phyloP scores from a whole-genome alignment of 2,329 filamentous ascomycete species.

The Paraconiothyrium brasiliense region DNA sequence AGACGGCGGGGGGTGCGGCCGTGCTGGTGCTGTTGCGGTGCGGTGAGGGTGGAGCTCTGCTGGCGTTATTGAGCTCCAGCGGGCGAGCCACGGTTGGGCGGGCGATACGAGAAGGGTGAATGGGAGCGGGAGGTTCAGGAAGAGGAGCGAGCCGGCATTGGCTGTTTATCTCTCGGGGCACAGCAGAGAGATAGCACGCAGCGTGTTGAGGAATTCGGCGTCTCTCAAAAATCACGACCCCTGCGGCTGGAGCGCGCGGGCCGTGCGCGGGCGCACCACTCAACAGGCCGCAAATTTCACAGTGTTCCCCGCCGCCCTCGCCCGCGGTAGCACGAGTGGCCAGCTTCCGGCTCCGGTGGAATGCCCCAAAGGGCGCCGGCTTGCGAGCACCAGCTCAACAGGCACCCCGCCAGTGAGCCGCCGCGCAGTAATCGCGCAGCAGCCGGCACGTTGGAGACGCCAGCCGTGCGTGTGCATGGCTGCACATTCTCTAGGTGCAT shows the following conservation, averaged over 20 bases:
- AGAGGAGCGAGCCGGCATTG: slow-evolving; percentile 40
- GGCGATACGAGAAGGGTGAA: slow-evolving; percentile 20
- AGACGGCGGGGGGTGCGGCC: slow-evolving; percentile 7
- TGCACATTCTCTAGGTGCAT: slow-evolving; percentile 17
- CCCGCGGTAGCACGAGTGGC: slow-evolving; percentile 4
- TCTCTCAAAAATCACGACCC: slow-evolving; percentile 42
- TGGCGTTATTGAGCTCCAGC: slow-evolving; percentile 1
- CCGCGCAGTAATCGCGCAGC: slow-evolving; percentile 6
- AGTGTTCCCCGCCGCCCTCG: not conserved
- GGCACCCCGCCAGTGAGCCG: not conserved
- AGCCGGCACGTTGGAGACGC: slow-evolving; percentile 1
- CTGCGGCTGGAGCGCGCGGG: slow-evolving; percentile 33
- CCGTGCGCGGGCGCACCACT: slow-evolving; percentile 25
- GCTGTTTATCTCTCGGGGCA: slow-evolving; percentile 41
- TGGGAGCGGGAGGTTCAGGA: slow-evolving; percentile 25
- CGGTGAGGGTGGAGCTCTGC: slow-evolving; percentile 7
- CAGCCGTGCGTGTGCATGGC: not conserved
- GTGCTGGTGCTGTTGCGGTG: slow-evolving; percentile 15
- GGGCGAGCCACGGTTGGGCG: slow-evolving; percentile 13
- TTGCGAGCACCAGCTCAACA: slow-evolving; percentile 5
- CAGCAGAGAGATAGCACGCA: slow-evolving; percentile 27
- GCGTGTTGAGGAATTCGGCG: slow-evolving; percentile 46
- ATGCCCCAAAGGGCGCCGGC: slow-evolving; percentile 4
- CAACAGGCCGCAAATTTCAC: slow-evolving; percentile 17
- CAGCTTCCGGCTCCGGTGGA: not conserved